These are phyloP conservation scores for Eimeria mitis DNA, from an alignment of 169 alveolate species.

Conservation along the genomic window DNA sequence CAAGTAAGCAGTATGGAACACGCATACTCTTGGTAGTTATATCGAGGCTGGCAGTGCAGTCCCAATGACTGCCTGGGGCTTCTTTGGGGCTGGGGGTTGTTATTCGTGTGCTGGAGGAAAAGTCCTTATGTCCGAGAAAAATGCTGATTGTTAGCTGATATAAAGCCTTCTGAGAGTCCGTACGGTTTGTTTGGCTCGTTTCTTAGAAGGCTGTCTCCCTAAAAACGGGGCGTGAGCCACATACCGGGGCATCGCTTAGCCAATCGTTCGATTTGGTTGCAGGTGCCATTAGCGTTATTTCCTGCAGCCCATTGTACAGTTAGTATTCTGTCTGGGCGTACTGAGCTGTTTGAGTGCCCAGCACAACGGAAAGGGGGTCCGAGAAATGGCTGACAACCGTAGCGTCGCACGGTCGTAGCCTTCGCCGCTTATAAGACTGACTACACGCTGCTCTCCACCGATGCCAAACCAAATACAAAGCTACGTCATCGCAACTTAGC, in stretches of 20 bases:
- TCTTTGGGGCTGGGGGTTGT: constrained; percentile 54
- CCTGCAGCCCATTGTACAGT: not conserved
- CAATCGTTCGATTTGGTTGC: not conserved
- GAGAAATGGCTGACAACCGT: not conserved
- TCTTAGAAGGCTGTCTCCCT: not conserved
- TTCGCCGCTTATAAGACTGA: not conserved
- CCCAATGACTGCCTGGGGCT: constrained; percentile 14
- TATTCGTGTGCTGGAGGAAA: not conserved
- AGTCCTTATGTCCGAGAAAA: not conserved
- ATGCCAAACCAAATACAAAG: not conserved
- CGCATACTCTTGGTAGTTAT: too few relatives aligned
- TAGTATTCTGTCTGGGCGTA: not conserved
- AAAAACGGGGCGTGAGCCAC: not conserved
- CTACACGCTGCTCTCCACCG: not conserved
- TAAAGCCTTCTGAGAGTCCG: not conserved
- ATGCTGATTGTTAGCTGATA: not conserved
- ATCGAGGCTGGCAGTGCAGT: not conserved
- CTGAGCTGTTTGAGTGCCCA: not conserved
- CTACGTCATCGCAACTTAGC: not conserved
- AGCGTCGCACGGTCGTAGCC: not conserved
- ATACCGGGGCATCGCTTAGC: not conserved
- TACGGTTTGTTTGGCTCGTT: not conserved
- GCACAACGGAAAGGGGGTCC: not conserved
- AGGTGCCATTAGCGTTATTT: not conserved
- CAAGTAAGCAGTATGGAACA: not conserved